Evolutionary conservation across 208 protist genomes (phyloP).

Genomic region (Blechomonas ayalai): DNA sequence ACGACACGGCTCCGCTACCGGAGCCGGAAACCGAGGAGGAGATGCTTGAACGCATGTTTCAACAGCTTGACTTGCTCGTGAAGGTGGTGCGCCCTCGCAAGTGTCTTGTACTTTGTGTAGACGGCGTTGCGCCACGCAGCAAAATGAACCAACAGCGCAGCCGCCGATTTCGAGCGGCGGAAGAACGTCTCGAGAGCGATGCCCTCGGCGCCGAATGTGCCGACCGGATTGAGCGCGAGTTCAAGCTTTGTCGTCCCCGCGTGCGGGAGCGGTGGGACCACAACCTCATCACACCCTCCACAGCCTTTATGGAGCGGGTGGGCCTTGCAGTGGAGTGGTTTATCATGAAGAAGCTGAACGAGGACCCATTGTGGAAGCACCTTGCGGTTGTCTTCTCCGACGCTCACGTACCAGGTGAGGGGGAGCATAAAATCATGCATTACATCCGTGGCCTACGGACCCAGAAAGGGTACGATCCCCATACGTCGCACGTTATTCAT

Average conservation of each 20-base stretch:
- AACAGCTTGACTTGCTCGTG: constrained; percentile 97
- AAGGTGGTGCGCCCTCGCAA: constrained; percentile 96
- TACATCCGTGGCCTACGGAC: constrained; percentile 86
- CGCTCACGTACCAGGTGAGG: constrained; percentile 96
- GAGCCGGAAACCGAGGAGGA: constrained; percentile 85
- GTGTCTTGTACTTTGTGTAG: constrained; percentile 95
- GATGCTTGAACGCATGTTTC: constrained; percentile 93
- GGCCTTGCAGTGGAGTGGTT: constrained; percentile 91
- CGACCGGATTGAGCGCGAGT: constrained; percentile 40
- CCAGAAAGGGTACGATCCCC: constrained; percentile 94
- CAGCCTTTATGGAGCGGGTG: constrained; percentile 97
- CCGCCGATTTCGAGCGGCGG: constrained; percentile 94
- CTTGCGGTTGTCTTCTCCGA: constrained; percentile 96
- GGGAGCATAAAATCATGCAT: constrained; percentile 94
- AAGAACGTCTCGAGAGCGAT: constrained; percentile 84
- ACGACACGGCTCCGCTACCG: constrained; percentile 91
- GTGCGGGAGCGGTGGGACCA: constrained; percentile 92
- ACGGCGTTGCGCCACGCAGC: constrained; percentile 98
- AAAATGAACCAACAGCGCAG: constrained; percentile 99
- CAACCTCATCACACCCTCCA: constrained; percentile 99
- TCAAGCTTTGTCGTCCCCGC: constrained; percentile 44
- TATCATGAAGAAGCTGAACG: constrained; percentile 92
- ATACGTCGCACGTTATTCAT: constrained; percentile 97
- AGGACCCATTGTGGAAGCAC: constrained; percentile 89
- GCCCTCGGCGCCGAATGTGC: constrained; percentile 55